A percentile compares a stretch with the other conserved stretches of the same genome.
Evolutionary conservation across 2,329 filamentous ascomycete species (phyloP).

Genomic region (Salinomyces thailandicus): DNA sequence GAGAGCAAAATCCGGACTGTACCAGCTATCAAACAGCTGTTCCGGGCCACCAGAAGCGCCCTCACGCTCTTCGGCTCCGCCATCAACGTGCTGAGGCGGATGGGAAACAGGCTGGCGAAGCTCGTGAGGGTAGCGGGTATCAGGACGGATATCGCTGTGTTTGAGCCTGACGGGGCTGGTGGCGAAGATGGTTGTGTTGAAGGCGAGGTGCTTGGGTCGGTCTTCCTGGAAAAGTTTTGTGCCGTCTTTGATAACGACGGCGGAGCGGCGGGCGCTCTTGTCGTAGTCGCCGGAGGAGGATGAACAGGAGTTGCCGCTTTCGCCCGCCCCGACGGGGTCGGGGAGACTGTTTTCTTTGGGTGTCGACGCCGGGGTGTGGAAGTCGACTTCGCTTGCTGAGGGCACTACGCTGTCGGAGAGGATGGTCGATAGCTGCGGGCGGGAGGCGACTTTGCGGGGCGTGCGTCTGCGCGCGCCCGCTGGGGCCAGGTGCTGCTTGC

Average conservation of each 20-base stretch:
- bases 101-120: neutral
- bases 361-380: conserved; percentile 4
- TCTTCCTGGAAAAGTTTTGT: conserved; percentile 31
- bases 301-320: neutral
- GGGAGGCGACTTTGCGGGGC: conserved; percentile 8
- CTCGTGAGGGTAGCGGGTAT: no score
- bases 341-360: conserved; percentile 13
- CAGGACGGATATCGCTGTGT: neutral
- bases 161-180: neutral
- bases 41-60: conserved; percentile 18
- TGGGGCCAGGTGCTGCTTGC: neutral
- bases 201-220: conserved; percentile 15
- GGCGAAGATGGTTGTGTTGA: conserved; percentile 6
- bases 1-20: conserved; percentile 19
- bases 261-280: conserved; percentile 5
- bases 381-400: conserved; percentile 5
- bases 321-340: neutral
- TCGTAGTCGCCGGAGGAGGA: neutral
- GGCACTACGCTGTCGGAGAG: conserved; percentile 14
- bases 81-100: neutral
- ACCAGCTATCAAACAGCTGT: conserved; percentile 23
- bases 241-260: conserved; percentile 28
- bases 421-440: conserved; percentile 19
- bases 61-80: conserved; percentile 13
- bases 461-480: conserved; percentile 1